Base-by-base conservation (phyloP, 2,329 filamentous ascomycete genomes). In the Colletotrichum salicis region DNA sequence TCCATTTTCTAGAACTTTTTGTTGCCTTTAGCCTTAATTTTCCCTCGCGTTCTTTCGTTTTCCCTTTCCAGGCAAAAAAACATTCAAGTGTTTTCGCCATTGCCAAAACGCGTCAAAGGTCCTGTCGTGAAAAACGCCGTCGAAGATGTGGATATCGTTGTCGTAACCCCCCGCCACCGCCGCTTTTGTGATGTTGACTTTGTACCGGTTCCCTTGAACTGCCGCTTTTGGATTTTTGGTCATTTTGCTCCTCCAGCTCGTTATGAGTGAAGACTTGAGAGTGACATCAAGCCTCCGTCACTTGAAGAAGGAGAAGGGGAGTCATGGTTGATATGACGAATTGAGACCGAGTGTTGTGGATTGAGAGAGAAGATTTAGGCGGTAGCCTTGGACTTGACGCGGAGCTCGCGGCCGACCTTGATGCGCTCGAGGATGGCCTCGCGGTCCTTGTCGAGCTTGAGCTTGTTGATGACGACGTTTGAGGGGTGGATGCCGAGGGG, bases 401-500 rank as follows among this genome's bases (percentile, higher is more conserved):
- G 87, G 82, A 91, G 88, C 87, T 96, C 94, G 76, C 93, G 92
- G 82, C 94, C 94, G 78, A 87, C 85, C 87, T 92, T 92, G 88
- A 93, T 94, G 86, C 94, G 91, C 87, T 94, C 93, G 79, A 97
- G 89, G 82, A 96, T 96, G 84, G 87, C 88, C 90, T 96, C 94
- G 79, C 94, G 93, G 87, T 97, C 94, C 92, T 96, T 96, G 90
- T 96, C 94, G 82, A 98, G 90, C 93, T 98, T 97, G 86, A 98
- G 91, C 92, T 98, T 98, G 88, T 93, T 97, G 89, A 99, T 93
- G 88, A 97, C 92, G 79, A 97, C 94, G 87, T 98, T 98, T 87
- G 93, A 97, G 82, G 96, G 93, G 87, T 96, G 93, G 86, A 99
- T 92, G 85, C 94, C 94, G 83, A 98, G 90, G 76, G 96, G 96